phyloP scores from a whole-genome alignment of 106 monocot genomes.

The Acorus gramineus region DNA sequence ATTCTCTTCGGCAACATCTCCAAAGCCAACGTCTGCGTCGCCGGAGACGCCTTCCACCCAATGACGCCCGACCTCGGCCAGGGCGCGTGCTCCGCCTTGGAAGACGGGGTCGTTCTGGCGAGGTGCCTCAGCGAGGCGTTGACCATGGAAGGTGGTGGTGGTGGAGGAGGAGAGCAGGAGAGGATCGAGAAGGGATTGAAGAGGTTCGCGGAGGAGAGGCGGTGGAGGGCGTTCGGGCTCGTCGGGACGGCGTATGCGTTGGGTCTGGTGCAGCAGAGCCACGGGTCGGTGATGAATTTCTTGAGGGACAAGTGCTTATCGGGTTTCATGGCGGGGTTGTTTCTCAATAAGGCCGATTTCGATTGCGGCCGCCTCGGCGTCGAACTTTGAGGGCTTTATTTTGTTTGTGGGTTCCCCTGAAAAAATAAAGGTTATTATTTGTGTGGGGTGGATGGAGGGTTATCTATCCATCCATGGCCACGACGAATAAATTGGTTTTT shows the following conservation, averaged over 20 bases:
- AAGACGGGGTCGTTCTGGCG: constrained; percentile 59
- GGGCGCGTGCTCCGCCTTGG: constrained; percentile 68
- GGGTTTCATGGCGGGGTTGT: constrained; percentile 12
- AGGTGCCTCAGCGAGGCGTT: constrained; percentile 41
- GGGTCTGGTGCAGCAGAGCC: constrained; percentile 41
- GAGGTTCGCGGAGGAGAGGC: constrained; percentile 47
- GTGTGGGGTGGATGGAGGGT: too few relatives aligned
- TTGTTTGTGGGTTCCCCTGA: too few relatives aligned
- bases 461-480: too few relatives aligned
- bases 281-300: constrained; percentile 20
- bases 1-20: constrained; percentile 32
- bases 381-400: too few relatives aligned
- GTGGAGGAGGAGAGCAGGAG: constrained; percentile 9
- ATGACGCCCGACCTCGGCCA: constrained; percentile 83
- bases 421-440: too few relatives aligned
- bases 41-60: constrained; percentile 76
- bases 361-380: constrained; percentile 23
- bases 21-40: constrained; percentile 43
- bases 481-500: too few relatives aligned
- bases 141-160: not conserved
- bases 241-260: constrained; percentile 34
- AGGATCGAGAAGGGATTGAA: constrained; percentile 30
- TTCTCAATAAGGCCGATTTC: constrained; percentile 27
- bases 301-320: constrained; percentile 49
- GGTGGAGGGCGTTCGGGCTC: constrained; percentile 56